Conservation (phyloP, 2,329 filamentous ascomycete species). For the Hypoxylon sp. region DNA sequence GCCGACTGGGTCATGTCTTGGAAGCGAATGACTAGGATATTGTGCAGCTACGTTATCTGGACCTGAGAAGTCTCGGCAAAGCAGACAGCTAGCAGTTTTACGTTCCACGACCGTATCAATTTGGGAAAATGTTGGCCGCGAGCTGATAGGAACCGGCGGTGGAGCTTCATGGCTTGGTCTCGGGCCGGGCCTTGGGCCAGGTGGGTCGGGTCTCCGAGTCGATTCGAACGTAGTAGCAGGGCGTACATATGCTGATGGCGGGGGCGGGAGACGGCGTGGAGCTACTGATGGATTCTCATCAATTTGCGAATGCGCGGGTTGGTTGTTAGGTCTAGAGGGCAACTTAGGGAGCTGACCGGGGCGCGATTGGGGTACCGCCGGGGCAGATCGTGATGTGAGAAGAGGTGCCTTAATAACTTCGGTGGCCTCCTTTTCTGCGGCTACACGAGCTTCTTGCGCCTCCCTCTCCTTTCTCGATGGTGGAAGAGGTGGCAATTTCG, state of each 20-base stretch:
- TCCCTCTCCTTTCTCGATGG: constrained; percentile 69
- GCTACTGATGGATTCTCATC: constrained; percentile 48
- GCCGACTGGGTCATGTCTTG: constrained; percentile 73
- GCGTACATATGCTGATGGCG: constrained; percentile 53
- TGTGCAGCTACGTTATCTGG: constrained; percentile 84
- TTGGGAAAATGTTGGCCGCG: constrained; percentile 67
- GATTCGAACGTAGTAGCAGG: constrained; percentile 52
- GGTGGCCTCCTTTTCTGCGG: constrained; percentile 52
- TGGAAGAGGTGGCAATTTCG: constrained; percentile 71
- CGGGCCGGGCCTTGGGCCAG: constrained; percentile 48
- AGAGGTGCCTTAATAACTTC: constrained; percentile 54
- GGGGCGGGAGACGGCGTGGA: constrained; percentile 60
- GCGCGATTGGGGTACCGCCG: constrained; percentile 56
- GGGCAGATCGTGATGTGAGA: constrained; percentile 58
- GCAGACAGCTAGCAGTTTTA: constrained; percentile 70
- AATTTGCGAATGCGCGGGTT: constrained; percentile 48
- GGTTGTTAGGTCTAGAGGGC: constrained; percentile 64
- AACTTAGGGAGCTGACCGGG: constrained; percentile 66
- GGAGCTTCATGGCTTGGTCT: constrained; percentile 58
- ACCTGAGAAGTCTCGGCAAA: constrained; percentile 88
- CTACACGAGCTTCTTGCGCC: constrained; percentile 58
- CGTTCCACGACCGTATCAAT: constrained; percentile 62
- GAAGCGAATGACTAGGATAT: constrained; percentile 80
- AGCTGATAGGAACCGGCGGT: constrained; percentile 67
- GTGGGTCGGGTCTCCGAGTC: constrained; percentile 38